phyloP scores from a whole-genome alignment of 139 green algal species.

The Ettlia oleoabundans region DNA sequence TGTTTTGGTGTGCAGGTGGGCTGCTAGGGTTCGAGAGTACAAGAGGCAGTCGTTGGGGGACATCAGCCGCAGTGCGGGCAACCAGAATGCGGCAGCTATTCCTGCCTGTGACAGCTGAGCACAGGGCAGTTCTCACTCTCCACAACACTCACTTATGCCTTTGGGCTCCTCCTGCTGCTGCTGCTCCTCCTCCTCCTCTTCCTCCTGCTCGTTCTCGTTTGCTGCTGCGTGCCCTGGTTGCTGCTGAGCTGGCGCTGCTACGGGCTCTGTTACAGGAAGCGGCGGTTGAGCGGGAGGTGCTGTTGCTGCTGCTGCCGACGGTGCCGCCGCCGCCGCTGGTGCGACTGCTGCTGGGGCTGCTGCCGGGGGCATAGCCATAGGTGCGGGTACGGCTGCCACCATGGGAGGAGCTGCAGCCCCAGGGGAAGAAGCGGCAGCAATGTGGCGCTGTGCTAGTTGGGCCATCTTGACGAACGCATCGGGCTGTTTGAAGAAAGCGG shows the following conservation, averaged over 20 bases:
- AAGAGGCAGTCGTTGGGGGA: too few relatives aligned
- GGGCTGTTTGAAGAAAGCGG: background rate
- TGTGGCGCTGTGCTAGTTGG: background rate
- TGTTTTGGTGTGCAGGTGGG: too few relatives aligned
- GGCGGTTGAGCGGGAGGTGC: background rate
- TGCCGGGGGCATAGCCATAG: too few relatives aligned
- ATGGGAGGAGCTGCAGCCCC: too few relatives aligned
- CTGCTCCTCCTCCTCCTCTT: background rate
- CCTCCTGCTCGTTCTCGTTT: slow-evolving; percentile 3
- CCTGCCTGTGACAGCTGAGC: too few relatives aligned
- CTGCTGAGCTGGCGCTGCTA: background rate
- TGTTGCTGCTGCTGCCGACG: slow-evolving; percentile 12
- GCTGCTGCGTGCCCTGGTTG: background rate
- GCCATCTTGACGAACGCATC: background rate
- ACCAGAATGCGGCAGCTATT: too few relatives aligned
- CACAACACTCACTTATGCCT: slow-evolving; percentile 26
- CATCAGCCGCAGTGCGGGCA: too few relatives aligned
- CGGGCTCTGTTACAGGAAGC: background rate
- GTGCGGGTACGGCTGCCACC: too few relatives aligned
- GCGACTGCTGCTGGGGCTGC: background rate
- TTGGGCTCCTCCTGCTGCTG: background rate
- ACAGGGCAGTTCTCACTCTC: too few relatives aligned
- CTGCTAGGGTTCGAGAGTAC: too few relatives aligned
- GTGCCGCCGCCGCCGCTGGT: background rate
- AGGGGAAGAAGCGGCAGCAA: too few relatives aligned